Evolutionary conservation across 139 green algal genomes (phyloP), one percentile per base, ranked within the genome.

Genomic region (Coelastrella sp.): DNA sequence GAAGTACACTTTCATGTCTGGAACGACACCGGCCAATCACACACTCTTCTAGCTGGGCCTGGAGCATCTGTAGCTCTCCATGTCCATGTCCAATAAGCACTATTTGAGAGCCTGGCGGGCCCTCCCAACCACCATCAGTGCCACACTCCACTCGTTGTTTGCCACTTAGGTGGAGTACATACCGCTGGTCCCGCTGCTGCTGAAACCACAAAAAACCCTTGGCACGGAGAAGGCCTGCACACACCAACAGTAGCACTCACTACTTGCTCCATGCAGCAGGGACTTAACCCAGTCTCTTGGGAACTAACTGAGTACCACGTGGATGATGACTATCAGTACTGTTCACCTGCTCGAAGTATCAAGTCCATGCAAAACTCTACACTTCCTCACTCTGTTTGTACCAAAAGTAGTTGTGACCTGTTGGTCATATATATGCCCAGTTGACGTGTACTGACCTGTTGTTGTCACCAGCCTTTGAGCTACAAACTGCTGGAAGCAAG

Each of bases 121-220:
- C 81, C 23, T 91, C 75, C 92, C 92, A 95, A 5, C 13, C 17
- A 2, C 88, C 91, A 60, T 91, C 89, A 58, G 23, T 13, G 0
- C 65, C 54, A 22, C 82, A 90, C 73, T 92, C 90, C 20, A 89
- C 86, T 2, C 92, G 90, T 56, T 89, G 89, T 19, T 92, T 92
- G 22, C 92, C 92, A 74, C 88, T 93, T 13, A 95, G 80, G 83
- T 95, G 92, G 65, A 95, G 92, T 5, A 86, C 85, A 76, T 93
- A 92, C 59, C 89, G 89, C 5, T 64, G 22, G 5, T 5, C 2
- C 10, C 89, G 88, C 16, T 61, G 71, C 89, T 95, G 88, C 5
- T 16, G 5, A 10, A 93, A 90, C 92, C 92, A 95, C 20, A 92
- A 4, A 64, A 92, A 88, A 61, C 90, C 92, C 81, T 94, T 94